A percentile compares a stretch with the other conserved stretches of the same genome.
phyloP scores from a whole-genome alignment of 176 grass and related monocot species.

The Avena sativa region DNA sequence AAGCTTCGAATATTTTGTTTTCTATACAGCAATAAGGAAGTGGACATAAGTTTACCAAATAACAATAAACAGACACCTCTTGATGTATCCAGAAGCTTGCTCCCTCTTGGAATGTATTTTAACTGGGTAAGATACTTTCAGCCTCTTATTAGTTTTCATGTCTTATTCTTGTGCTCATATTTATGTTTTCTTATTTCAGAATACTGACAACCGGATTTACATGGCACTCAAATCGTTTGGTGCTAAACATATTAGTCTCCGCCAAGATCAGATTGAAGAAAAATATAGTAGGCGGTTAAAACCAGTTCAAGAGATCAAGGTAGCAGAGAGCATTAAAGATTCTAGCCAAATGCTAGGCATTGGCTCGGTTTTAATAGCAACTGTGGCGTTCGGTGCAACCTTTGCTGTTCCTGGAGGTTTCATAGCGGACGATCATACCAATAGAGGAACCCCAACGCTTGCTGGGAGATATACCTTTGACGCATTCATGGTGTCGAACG shows the following conservation, averaged over 20 bases:
- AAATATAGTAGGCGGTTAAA: accelerated
- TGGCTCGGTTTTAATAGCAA: too few species aligned
- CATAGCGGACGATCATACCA: too few species aligned
- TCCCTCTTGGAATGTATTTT: background rate
- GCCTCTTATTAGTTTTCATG: background rate
- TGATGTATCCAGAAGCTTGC: background rate
- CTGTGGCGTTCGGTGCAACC: too few species aligned
- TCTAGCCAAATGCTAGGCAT: too few species aligned
- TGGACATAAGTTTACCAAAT: background rate
- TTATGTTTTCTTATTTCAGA: background rate
- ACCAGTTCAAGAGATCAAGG: background rate
- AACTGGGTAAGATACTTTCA: background rate
- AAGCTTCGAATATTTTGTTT: background rate
- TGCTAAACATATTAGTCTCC: background rate
- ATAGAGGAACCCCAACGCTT: too few species aligned
- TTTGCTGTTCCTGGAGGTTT: too few species aligned
- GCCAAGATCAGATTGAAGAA: background rate
- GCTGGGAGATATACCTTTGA: too few species aligned
- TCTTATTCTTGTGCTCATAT: background rate
- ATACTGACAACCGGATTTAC: background rate
- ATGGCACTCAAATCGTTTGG: background rate
- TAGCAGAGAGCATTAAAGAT: too few species aligned
- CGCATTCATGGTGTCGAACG: too few species aligned
- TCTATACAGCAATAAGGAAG: background rate
- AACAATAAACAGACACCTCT: background rate